Evolutionary conservation across 140 eudicot genomes (phyloP), one percentile per base, ranked within the genome.

Genomic region (Oenanthe javanica): DNA sequence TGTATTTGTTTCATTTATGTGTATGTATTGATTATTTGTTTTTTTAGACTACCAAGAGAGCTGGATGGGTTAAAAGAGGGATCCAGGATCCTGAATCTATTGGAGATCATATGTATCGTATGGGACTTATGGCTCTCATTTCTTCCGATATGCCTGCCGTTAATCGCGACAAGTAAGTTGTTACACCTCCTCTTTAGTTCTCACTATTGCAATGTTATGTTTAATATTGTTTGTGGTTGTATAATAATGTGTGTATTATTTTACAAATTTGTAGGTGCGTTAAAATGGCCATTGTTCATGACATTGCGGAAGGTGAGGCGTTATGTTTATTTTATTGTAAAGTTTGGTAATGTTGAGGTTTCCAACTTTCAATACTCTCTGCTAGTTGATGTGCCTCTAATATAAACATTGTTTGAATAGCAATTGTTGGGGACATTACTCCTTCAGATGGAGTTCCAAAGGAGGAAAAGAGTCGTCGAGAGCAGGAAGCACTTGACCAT

Each of bases 381-480:
- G 31, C 31, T n/a, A 21, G 67, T 59, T 59, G 25, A 59, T 59
- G 31, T 59, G 8, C 13, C 67, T 59, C 23, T 0, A n/a, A n/a
- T n/a, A 6, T 55, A 3, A 55, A 16, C 2, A 42, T 87, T 79
- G 43, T 9, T 76, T 90, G 75, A 21, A 83, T 82, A 94, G 98
- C 98, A 67, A 94, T 94, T 87, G 98, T 94, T 84, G 98, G 98
- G 11, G 98, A 94, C 84, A 94, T 94, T 79, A 90, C 98, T 81
- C 98, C 97, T 74, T 67, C 88, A 23, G 98, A 94, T 86, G 97
- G 97, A 80, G 81, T 94, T 36, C 91, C 98, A 12, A 94, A 94
- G 89, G 72, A 50, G 54, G 98, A 94, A 84, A 94, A 94, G 89
- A 92, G 88, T 82, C 87, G 98, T 54, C 83, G 77, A 57, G 98